Percentiles rank a stretch among this genome's conserved stretches.
Evolutionary conservation across 805 yeast genomes (phyloP).

Genomic region (Nakazawaea pomicola): DNA sequence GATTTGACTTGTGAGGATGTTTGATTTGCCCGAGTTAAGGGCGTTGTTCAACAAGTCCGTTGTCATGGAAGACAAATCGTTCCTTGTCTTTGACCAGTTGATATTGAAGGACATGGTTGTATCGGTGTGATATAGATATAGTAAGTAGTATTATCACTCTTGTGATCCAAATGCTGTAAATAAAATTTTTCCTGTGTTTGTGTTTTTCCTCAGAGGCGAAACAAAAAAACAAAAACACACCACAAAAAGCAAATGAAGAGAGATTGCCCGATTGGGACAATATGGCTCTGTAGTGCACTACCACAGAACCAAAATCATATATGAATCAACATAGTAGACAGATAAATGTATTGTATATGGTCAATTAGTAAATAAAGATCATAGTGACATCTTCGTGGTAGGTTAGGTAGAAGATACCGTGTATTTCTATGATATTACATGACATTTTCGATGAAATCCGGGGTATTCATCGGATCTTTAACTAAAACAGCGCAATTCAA

Average conservation of each 20-base stretch:
- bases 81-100: slow-evolving; percentile 73
- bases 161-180: no score
- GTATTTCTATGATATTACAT: no score
- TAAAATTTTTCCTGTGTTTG: not conserved
- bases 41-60: slow-evolving; percentile 65
- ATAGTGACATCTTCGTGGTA: no score
- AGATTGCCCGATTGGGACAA: no score
- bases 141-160: no score
- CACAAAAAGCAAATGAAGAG: no score
- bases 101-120: slow-evolving; percentile 66
- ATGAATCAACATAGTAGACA: no score
- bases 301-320: no score
- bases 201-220: not conserved
- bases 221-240: not conserved
- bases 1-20: slow-evolving; percentile 64
- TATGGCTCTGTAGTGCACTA: no score
- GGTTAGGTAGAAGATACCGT: no score
- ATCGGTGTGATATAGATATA: not conserved
- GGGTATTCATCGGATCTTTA: not conserved
- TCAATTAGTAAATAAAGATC: no score
- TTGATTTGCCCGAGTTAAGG: slow-evolving; percentile 69
- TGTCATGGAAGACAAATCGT: slow-evolving; percentile 57
- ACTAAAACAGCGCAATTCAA: not conserved
- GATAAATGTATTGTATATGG: no score
- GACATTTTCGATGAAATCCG: not conserved